phyloP scores from a whole-genome alignment of 2,329 filamentous ascomycete genomes.

The Paraphaeosphaeria minitans region DNA sequence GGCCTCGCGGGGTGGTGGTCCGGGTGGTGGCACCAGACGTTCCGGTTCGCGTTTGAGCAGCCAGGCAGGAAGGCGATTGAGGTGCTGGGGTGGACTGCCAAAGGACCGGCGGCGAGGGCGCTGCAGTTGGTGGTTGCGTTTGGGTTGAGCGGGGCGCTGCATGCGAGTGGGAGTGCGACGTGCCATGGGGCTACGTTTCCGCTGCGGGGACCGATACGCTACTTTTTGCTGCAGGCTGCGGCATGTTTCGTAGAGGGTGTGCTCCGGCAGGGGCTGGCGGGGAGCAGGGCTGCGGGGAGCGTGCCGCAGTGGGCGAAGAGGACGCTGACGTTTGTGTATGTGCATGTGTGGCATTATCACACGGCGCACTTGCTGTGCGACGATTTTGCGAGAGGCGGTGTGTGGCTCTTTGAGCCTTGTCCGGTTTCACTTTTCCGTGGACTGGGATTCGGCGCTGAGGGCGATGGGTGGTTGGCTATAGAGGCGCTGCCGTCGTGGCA shows the following conservation, averaged over 20 bases:
- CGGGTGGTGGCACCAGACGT: slow-evolving; percentile 88
- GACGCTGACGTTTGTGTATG: slow-evolving; percentile 65
- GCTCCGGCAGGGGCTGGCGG: slow-evolving; percentile 32
- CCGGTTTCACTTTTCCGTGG: slow-evolving; percentile 73
- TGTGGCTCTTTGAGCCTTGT: slow-evolving; percentile 85
- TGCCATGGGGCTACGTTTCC: slow-evolving; percentile 61
- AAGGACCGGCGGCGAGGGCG: slow-evolving; percentile 43
- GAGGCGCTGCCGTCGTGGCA: slow-evolving; percentile 63
- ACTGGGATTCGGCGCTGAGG: slow-evolving; percentile 65
- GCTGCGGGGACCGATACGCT: slow-evolving; percentile 59
- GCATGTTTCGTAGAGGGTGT: slow-evolving; percentile 66
- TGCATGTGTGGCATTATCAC: slow-evolving; percentile 68
- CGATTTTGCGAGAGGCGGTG: slow-evolving; percentile 73
- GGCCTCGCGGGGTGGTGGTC: slow-evolving; percentile 86
- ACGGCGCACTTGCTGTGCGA: slow-evolving; percentile 72
- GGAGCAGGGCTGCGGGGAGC: slow-evolving; percentile 36
- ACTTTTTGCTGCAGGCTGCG: slow-evolving; percentile 73
- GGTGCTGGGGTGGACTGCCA: slow-evolving; percentile 33
- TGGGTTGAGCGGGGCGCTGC: slow-evolving; percentile 68
- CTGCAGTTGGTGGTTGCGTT: slow-evolving; percentile 63
- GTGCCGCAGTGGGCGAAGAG: slow-evolving; percentile 57
- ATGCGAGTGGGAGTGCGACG: slow-evolving; percentile 72
- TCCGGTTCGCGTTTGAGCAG: slow-evolving; percentile 73
- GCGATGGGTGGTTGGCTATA: slow-evolving; percentile 73
- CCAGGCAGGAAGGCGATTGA: slow-evolving; percentile 58